Percentiles rank a stretch among this genome's conserved stretches.
Evolutionary conservation across 2,329 filamentous ascomycete genomes (phyloP).

Genomic region (Sclerotinia trifoliorum): DNA sequence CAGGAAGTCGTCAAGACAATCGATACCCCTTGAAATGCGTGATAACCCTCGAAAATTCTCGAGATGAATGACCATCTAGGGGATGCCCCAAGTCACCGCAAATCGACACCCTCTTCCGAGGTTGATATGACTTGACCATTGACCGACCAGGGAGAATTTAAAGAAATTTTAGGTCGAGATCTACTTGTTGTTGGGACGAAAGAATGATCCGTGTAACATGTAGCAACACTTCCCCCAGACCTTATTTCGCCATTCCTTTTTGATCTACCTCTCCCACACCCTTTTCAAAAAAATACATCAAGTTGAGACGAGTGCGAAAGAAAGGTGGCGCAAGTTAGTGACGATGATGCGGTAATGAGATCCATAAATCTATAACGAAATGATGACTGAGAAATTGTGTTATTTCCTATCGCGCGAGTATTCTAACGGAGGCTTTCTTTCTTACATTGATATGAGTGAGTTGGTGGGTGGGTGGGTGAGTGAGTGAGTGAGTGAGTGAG

Average conservation of each 20-base stretch:
- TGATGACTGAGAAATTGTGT: background rate
- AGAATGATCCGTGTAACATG: slow-evolving; percentile 8
- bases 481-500: background rate
- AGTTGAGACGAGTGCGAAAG: background rate
- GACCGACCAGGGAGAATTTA: background rate
- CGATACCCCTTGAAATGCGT: background rate
- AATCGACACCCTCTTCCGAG: slow-evolving; percentile 4
- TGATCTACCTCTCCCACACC: background rate
- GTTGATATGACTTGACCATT: background rate
- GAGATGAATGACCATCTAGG: slow-evolving; percentile 4
- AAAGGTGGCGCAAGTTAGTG: slow-evolving; percentile 5
- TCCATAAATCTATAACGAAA: background rate
- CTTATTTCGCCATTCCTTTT: slow-evolving; percentile 4
- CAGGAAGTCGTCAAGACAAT: slow-evolving; percentile 18
- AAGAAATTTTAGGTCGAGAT: slow-evolving; percentile 3
- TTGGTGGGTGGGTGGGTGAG: too few species aligned
- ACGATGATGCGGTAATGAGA: background rate
- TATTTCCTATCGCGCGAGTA: background rate
- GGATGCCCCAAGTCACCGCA: background rate
- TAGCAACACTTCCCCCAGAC: background rate
- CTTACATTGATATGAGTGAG: background rate
- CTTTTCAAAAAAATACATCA: background rate
- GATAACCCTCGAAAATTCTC: background rate
- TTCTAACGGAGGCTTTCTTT: background rate
- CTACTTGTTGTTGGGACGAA: slow-evolving; percentile 8